These are phyloP conservation scores for Lichenothelia convexa DNA, from an alignment of 495 filamentous ascomycete species.

Conservation along the genomic window DNA sequence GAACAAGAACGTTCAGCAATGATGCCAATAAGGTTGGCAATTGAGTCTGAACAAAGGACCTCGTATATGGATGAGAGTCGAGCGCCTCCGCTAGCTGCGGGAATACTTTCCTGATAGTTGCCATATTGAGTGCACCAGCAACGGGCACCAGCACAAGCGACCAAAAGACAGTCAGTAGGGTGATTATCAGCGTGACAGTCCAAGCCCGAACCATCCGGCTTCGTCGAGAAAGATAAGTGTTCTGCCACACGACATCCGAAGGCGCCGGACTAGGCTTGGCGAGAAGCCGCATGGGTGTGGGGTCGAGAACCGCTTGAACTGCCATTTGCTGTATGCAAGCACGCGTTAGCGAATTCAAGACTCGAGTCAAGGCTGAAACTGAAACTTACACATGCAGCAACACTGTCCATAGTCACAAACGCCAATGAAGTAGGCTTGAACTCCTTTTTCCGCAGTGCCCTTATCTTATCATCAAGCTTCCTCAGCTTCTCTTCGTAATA, in stretches of 20 bases:
- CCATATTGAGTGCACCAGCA: slow-evolving; percentile 56
- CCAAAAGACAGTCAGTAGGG: slow-evolving; percentile 75
- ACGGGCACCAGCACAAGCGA: slow-evolving; percentile 65
- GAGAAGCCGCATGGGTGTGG: slow-evolving; percentile 65
- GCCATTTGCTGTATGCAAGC: slow-evolving; percentile 50
- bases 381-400: slow-evolving; percentile 41
- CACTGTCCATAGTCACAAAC: slow-evolving; percentile 94
- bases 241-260: slow-evolving; percentile 77
- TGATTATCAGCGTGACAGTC: slow-evolving; percentile 65
- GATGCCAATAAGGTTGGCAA: slow-evolving; percentile 72
- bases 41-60: slow-evolving; percentile 69
- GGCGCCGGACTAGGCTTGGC: slow-evolving; percentile 76
- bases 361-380: too few relatives aligned
- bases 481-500: slow-evolving; percentile 82
- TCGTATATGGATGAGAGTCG: slow-evolving; percentile 41
- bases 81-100: slow-evolving; percentile 53
- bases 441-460: slow-evolving; percentile 48
- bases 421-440: slow-evolving; percentile 66
- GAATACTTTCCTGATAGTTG: slow-evolving; percentile 54
- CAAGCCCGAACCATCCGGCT: slow-evolving; percentile 59
- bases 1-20: slow-evolving; percentile 71
- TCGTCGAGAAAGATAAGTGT: slow-evolving; percentile 69
- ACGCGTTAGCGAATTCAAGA: neutral
- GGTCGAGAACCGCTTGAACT: slow-evolving; percentile 79
- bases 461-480: slow-evolving; percentile 60